phyloP scores from a whole-genome alignment of 2,329 filamentous ascomycete species.

The Orbilia blumenaviensis region DNA sequence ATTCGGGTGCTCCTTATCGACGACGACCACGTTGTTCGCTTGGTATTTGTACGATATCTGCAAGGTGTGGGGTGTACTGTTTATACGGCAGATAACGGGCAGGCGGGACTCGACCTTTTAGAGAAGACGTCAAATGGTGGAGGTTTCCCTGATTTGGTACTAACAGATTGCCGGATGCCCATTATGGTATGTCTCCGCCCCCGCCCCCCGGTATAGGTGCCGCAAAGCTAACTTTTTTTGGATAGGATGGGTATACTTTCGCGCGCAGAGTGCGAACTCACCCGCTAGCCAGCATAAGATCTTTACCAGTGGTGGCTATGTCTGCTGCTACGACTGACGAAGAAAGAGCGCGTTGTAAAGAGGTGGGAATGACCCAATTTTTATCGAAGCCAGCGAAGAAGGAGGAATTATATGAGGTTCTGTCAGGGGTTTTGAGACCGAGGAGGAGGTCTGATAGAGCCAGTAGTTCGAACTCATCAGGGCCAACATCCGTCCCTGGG shows the following conservation, averaged over 20 bases:
- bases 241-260: constrained; percentile 51
- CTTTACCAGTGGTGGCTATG: constrained; percentile 42
- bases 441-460: constrained; percentile 11
- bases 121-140: constrained; percentile 17
- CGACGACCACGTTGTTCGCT: constrained; percentile 35
- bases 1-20: constrained; percentile 37
- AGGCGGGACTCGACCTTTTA: constrained; percentile 20
- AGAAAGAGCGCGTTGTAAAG: constrained; percentile 21
- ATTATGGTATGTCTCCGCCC: constrained; percentile 27
- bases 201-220: not conserved
- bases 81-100: constrained; percentile 27
- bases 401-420: constrained; percentile 44
- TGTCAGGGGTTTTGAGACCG: constrained; percentile 13
- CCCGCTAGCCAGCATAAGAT: constrained; percentile 13
- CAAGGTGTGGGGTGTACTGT: constrained; percentile 23
- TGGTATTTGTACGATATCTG: constrained; percentile 25
- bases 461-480: not conserved
- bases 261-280: constrained; percentile 36
- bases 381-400: constrained; percentile 45
- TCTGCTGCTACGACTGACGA: constrained; percentile 46
- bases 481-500: not conserved
- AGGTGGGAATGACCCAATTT: constrained; percentile 43
- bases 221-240: not conserved
- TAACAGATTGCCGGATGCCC: constrained; percentile 51
- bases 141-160: constrained; percentile 32